Evolutionary conservation across 192 early-diverging fungal species (phyloP), one percentile per base, ranked within the genome.

Genomic region (Coemansia biformis): DNA sequence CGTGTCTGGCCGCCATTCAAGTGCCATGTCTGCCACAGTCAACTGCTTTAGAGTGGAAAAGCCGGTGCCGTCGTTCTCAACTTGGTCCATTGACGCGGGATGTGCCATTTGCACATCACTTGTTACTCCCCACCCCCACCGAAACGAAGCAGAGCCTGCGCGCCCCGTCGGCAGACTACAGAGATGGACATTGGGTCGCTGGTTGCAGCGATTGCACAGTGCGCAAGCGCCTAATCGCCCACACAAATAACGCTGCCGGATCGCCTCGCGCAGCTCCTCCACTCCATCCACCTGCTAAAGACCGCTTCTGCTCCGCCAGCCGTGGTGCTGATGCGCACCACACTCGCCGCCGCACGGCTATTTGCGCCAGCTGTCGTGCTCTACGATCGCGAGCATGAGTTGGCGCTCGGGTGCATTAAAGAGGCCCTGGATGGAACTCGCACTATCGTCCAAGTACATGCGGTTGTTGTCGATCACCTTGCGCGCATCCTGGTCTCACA

Each of bases 391-490:
- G 65, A 68, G 43, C 47, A 53, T 2, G 65, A 68, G 17, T 34
- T 61, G 15, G 43, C 51, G 0, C 58, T 68, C 2, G 28, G 48
- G 18, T 55, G 43, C 11, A 17, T 61, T 6, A 28, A 18, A 0
- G 47, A 60, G 24, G 58, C 65, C 1, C 48, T 68, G 17, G n/a
- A n/a, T n/a, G n/a, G n/a, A n/a, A n/a, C n/a, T n/a, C n/a, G n/a
- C n/a, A 54, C 38, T 1, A 41, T 61, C 48, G 7, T 14, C 2
- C 28, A 61, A 11, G 65, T 69, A 8, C 59, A 57, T 11, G 59
- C 66, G 4, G 51, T 57, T 8, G 34, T 69, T 5, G 29, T 62
- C 30, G 66, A 69, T 37, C 66, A 69, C 21, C n/a, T 69, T 7
- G 29, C 49, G 16, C 53, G 66, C 7, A 51, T 62, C 11, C 42